phyloP scores from a whole-genome alignment of 2,329 filamentous ascomycete species.

The Blumeria graminis region DNA sequence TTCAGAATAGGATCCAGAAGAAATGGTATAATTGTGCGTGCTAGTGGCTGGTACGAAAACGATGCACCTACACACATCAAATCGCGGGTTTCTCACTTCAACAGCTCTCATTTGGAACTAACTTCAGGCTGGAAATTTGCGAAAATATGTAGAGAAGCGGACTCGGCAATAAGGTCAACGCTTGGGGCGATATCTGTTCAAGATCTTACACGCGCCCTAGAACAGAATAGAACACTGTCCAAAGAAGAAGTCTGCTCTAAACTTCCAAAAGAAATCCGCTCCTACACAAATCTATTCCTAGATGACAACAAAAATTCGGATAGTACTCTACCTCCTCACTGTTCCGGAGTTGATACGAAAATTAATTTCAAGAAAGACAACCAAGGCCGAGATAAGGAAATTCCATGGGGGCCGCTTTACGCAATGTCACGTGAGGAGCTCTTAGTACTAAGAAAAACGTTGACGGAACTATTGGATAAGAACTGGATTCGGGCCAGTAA shows the following conservation, averaged over 20 bases:
- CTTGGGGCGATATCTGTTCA: background rate
- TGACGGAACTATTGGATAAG: background rate
- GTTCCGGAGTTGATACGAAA: background rate
- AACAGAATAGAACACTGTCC: background rate
- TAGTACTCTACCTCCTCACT: background rate
- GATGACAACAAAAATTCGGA: background rate
- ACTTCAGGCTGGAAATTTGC: background rate
- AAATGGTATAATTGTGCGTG: background rate
- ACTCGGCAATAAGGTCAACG: background rate
- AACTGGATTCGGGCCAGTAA: conserved; percentile 1
- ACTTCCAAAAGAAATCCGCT: background rate
- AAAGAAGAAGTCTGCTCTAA: background rate
- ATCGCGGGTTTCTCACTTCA: background rate
- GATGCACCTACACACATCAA: background rate
- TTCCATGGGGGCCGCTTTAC: conserved; percentile 1
- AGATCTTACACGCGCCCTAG: background rate
- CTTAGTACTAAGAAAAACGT: background rate
- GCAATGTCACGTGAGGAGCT: background rate
- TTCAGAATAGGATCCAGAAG: background rate
- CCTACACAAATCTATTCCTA: background rate
- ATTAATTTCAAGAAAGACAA: background rate
- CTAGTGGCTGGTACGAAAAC: background rate
- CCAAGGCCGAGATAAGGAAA: background rate
- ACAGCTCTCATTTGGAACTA: background rate
- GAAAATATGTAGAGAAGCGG: background rate